Evolutionary conservation across 805 yeast genomes (phyloP), one percentile per base, ranked within the genome.

Genomic region (Suhomyces faveliae): DNA sequence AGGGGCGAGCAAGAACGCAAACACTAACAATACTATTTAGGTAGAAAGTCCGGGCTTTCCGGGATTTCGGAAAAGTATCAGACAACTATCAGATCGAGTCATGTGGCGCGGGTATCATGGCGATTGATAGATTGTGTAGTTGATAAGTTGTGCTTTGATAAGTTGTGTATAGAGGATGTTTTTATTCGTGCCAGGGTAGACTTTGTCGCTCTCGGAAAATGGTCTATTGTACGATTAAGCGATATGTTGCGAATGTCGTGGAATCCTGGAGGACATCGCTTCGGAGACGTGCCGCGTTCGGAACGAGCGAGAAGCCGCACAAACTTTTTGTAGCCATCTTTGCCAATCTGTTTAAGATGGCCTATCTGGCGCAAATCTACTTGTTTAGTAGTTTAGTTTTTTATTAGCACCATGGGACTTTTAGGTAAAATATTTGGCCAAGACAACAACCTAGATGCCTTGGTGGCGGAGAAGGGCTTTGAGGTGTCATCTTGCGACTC

Each of bases 401-500:
- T n/a, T n/a, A n/a, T n/a, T n/a, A n/a, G n/a, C 30, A 17, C 37
- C 21, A 46, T 46, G 49, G 46, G 49, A 20, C 17, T 46, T 12
- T 13, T 46, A 15, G 21, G 12, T 35, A 35, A 24, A 17, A 24
- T 46, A 9, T 42, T 35, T 10, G 35, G 25, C 10, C 19, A 45
- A 21, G 40, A 7, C 40, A 17, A 29, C 22, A 40, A 38, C 13
- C 37, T 33, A 15, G 21, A 13, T 17, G 37, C 21, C 7, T 33
- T 25, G 38, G 39, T 51, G 23, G 23, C 22, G 7, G 49, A 44
- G 7, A 49, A 51, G 19, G 67, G 66, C 22, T 57, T 62, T 71
- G 42, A 53, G 19, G 50, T 80, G 1, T 68, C 87, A 2, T 69
- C 66, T 2, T 79, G 87, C 50, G 64, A 78, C 0, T 68, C 73